Conservation (phyloP, 2,329 filamentous ascomycete species). For the Podosphaera xanthii region DNA sequence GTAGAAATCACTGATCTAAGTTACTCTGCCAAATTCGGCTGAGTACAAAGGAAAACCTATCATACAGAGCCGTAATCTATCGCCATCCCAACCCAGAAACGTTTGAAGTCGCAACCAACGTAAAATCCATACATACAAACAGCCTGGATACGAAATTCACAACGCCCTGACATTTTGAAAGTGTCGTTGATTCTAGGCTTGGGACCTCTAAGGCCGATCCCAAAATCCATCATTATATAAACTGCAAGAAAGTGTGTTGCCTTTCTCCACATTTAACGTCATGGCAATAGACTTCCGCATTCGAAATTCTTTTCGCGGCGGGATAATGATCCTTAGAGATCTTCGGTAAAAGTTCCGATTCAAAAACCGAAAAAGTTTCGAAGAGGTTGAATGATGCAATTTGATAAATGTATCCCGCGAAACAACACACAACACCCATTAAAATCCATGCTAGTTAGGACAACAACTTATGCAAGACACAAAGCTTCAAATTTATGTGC, state of each 20-base stretch:
- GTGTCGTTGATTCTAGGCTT: neutral
- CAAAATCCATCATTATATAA: neutral
- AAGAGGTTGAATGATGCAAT: neutral
- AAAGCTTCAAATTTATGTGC: slow-evolving; percentile 23
- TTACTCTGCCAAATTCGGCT: neutral
- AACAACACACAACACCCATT: neutral
- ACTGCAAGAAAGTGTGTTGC: neutral
- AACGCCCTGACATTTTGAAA: neutral
- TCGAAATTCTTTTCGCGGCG: neutral
- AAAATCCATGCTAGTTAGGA: neutral
- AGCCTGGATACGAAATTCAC: neutral
- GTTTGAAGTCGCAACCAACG: neutral
- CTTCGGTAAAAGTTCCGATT: neutral
- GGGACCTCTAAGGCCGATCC: neutral
- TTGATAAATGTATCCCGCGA: neutral
- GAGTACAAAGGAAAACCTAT: neutral
- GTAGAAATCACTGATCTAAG: neutral
- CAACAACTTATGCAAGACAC: slow-evolving; percentile 11
- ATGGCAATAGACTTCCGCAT: neutral
- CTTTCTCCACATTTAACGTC: neutral
- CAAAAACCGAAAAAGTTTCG: neutral
- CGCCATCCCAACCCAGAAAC: neutral
- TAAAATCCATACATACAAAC: neutral
- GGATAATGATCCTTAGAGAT: neutral
- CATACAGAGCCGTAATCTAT: neutral